phyloP scores from a whole-genome alignment of 495 filamentous ascomycete genomes.

The Tuber microsphaerosporum region DNA sequence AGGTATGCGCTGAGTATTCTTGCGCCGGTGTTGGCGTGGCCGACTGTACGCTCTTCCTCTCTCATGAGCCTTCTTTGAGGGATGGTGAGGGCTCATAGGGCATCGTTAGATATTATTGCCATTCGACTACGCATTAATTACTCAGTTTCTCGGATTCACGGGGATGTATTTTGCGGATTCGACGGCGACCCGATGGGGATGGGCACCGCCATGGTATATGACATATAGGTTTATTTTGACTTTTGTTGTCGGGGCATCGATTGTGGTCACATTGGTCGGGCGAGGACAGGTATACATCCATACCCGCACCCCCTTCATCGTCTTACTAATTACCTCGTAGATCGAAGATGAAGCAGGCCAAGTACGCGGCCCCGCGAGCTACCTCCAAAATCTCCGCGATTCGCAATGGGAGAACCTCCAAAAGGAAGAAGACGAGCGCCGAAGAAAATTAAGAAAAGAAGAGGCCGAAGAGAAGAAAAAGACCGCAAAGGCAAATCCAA shows the following conservation, averaged over 20 bases:
- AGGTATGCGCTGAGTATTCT: constrained; percentile 79
- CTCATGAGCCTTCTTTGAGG: neutral
- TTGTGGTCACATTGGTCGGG: constrained; percentile 78
- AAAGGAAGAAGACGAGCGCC: constrained; percentile 54
- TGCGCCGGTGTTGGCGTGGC: constrained; percentile 84
- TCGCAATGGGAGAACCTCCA: constrained; percentile 52
- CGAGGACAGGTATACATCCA: constrained; percentile 54
- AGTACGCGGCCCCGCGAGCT: constrained; percentile 50
- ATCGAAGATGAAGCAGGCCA: constrained; percentile 56
- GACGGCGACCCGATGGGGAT: constrained; percentile 64
- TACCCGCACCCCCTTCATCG: neutral
- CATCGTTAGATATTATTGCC: constrained; percentile 59
- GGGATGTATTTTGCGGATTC: constrained; percentile 84
- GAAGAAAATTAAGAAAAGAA: constrained; percentile 44
- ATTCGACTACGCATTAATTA: constrained; percentile 77
- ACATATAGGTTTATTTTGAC: constrained; percentile 94
- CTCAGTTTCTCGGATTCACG: constrained; percentile 83
- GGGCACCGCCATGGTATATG: constrained; percentile 86
- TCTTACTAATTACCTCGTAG: constrained; percentile 18
- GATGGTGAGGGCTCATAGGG: neutral
- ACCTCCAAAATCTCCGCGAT: constrained; percentile 58
- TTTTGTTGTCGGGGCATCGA: constrained; percentile 79
- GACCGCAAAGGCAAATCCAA: constrained; percentile 35
- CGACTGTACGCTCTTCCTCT: constrained; percentile 49
- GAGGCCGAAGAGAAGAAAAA: constrained; percentile 39